phyloP scores from a whole-genome alignment of 768 basidiomycete genomes.

The Termitomyces sp. region DNA sequence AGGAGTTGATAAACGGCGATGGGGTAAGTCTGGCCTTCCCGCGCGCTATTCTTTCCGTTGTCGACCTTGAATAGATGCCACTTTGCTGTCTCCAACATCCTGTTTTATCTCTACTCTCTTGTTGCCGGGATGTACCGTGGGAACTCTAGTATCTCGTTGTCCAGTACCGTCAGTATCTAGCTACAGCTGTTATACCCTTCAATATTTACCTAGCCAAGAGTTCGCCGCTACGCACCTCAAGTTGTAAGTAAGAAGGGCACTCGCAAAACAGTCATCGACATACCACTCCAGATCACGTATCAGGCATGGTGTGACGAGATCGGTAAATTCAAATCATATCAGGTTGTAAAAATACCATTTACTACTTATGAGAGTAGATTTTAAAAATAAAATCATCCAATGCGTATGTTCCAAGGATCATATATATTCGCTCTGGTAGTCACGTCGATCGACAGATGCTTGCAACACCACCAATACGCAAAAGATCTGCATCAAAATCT shows the following conservation, averaged over 20 bases:
- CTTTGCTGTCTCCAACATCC: slow-evolving; percentile 60
- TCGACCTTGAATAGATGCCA: slow-evolving; percentile 45
- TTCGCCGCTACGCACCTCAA: slow-evolving; percentile 14
- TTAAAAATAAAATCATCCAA: slow-evolving; percentile 10
- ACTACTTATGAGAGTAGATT: slow-evolving; percentile 1
- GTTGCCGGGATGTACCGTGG: slow-evolving; percentile 70
- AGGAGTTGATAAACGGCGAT: slow-evolving; percentile 66
- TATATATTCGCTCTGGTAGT: not conserved
- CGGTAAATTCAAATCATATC: slow-evolving; percentile 31
- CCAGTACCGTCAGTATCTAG: slow-evolving; percentile 62
- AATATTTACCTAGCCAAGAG: not conserved
- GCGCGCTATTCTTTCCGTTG: too few species aligned
- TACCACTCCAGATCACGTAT: slow-evolving; percentile 46
- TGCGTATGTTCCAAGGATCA: slow-evolving; percentile 1
- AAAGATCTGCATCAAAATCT: not conserved
- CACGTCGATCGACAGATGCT: slow-evolving; percentile 4
- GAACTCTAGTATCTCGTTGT: slow-evolving; percentile 80
- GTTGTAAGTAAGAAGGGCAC: slow-evolving; percentile 1
- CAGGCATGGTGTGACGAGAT: slow-evolving; percentile 79
- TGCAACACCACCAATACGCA: slow-evolving; percentile 6
- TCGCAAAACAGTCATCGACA: not conserved
- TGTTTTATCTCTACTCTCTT: slow-evolving; percentile 72
- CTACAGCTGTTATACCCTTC: not conserved
- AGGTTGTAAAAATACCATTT: not conserved
- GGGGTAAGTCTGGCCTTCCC: slow-evolving; percentile 43